A percentile compares a stretch with the other conserved stretches of the same genome.
Conservation (phyloP, 2,329 filamentous ascomycete species). For the Fusarium pseudoanthophilum region DNA sequence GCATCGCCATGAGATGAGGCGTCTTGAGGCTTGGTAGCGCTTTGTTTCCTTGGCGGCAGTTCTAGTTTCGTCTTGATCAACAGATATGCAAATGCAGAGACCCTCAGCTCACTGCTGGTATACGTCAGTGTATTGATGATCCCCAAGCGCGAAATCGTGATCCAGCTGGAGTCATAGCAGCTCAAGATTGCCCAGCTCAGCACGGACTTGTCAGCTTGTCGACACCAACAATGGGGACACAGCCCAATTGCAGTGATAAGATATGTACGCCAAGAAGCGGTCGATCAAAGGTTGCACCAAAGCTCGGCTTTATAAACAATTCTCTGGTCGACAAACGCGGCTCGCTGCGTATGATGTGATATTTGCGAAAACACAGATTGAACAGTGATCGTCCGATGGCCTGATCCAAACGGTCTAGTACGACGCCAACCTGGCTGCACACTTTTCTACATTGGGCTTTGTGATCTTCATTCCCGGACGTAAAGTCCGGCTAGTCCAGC, state of each 20-base stretch:
- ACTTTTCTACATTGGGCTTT: slow-evolving; percentile 2
- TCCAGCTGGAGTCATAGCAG: background rate
- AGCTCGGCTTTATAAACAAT: slow-evolving; percentile 13
- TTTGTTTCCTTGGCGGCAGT: background rate
- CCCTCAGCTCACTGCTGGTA: background rate
- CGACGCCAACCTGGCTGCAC: background rate
- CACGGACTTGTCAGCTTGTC: slow-evolving; percentile 3
- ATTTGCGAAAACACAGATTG: background rate
- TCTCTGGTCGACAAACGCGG: background rate
- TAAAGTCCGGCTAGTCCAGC: slow-evolving; percentile 6
- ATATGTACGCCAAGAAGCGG: slow-evolving; percentile 8
- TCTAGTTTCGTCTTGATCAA: background rate
- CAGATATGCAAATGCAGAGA: background rate
- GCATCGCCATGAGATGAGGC: too few species aligned
- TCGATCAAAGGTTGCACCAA: background rate
- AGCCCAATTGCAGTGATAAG: background rate
- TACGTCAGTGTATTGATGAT: background rate
- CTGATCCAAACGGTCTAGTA: slow-evolving; percentile 17
- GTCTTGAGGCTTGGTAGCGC: too few species aligned
- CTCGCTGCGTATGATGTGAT: slow-evolving; percentile 6
- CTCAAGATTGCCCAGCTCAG: background rate
- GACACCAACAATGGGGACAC: background rate
- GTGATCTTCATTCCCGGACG: slow-evolving; percentile 18
- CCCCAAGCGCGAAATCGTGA: background rate
- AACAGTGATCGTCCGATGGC: slow-evolving; percentile 14